Conservation (phyloP, 805 yeast genomes). For the Candida mattraensis region DNA sequence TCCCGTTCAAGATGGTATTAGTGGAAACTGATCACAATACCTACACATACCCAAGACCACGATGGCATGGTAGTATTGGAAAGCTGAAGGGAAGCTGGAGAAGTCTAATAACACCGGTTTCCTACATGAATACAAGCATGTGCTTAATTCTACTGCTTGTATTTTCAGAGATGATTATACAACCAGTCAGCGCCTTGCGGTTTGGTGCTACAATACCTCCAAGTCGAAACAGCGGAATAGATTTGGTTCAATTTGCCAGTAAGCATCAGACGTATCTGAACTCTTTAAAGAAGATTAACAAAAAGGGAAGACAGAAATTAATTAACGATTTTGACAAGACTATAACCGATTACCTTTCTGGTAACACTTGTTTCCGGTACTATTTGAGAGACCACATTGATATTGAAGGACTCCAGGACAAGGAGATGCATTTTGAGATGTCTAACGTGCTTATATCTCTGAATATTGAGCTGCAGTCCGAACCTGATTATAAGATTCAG, state of each 20-base stretch:
- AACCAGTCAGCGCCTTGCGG: conserved; percentile 10
- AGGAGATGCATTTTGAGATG: conserved; percentile 1
- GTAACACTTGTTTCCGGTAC: conserved; percentile 23
- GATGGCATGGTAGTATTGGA: no score
- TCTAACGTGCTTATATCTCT: conserved; percentile 23
- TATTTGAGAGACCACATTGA: conserved; percentile 13
- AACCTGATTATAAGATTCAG: conserved; percentile 21
- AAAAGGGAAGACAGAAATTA: conserved; percentile 6
- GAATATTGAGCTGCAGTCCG: conserved; percentile 18
- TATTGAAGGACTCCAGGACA: conserved; percentile 2
- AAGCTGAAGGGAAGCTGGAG: not conserved
- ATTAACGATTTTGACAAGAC: conserved; percentile 11
- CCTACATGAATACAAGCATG: conserved; percentile 5
- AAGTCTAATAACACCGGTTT: not conserved
- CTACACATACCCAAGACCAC: no score
- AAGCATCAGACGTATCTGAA: conserved; percentile 11
- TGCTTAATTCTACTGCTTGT: conserved; percentile 1
- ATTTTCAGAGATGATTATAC: not conserved
- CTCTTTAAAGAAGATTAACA: conserved; percentile 7
- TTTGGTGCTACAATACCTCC: conserved; percentile 31
- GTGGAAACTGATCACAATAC: no score
- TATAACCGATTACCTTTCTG: conserved; percentile 10
- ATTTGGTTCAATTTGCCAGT: conserved; percentile 14
- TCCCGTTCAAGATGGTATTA: no score
- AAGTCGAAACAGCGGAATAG: conserved; percentile 7